Conservation (phyloP, 2,329 filamentous ascomycete species). For the Cadophora sp. region DNA sequence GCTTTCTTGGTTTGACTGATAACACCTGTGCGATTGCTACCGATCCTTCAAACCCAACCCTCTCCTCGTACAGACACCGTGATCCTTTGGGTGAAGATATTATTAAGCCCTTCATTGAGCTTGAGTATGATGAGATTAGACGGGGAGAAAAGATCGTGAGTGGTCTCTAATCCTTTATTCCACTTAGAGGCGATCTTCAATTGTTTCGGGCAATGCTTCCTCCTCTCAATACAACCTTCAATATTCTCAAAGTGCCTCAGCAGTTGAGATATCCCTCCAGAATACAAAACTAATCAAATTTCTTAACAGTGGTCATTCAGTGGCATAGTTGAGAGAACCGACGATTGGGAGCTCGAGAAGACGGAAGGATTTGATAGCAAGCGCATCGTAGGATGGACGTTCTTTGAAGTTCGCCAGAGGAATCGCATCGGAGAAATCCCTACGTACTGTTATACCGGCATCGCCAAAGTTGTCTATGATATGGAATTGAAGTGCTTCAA, state of each 20-base stretch:
- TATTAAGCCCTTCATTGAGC: background rate
- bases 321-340: conserved; percentile 21
- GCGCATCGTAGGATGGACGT: conserved; percentile 23
- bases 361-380: background rate
- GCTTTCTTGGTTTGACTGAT: conserved; percentile 21
- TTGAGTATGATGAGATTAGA: background rate
- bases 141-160: background rate
- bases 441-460: conserved; percentile 15
- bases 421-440: background rate
- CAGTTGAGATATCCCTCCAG: background rate
- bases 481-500: background rate
- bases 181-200: background rate
- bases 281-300: background rate
- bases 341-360: background rate
- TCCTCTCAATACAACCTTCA: background rate
- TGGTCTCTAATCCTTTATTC: background rate
- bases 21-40: conserved; percentile 24
- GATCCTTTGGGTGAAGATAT: background rate
- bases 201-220: background rate
- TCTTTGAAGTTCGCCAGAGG: conserved; percentile 22
- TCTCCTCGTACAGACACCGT: conserved; percentile 23
- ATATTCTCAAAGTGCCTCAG: background rate
- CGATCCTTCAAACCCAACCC: conserved; percentile 17
- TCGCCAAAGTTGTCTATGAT: conserved; percentile 20
- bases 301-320: conserved; percentile 26